Evolutionary conservation across 768 basidiomycete species (phyloP), one percentile per base, ranked within the genome.

Genomic region (Tubosaeta sp.): DNA sequence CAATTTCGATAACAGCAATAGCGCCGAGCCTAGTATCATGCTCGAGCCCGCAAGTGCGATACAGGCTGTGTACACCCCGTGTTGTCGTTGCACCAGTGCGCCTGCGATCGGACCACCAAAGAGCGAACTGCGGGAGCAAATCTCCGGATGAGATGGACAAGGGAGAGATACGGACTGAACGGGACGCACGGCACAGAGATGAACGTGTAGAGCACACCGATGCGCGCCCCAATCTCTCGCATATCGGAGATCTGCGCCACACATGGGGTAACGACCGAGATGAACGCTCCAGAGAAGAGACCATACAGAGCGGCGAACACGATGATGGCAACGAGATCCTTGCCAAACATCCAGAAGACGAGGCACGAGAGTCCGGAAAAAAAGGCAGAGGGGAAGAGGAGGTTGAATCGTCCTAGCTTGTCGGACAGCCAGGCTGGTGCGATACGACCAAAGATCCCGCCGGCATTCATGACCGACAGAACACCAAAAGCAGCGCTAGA

Each of bases 141-240:
- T 3, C 8, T 46, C 35, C 39, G 32, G 16, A 37, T 51, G 33
- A 56, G 48, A 41, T 17, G 35, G 17, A 7, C 14, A 4, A 47
- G 19, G 14, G 4, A 22, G 9, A 10, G n/a, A 31, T 5, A 48
- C 8, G 17, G n/a, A 27, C 46, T 13, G 38, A 54, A n/a, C 16
- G 26, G 35, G 5, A 84, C 86, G 76, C 67, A 88, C 85, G 85
- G 84, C 35, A 87, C 73, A 0, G 86, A 82, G 19, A 86, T 80
- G 13, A 85, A 67, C 17, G 74, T 82, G 60, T 86, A 88, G 38
- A 87, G 61, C 53, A 81, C 69, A 17, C 86, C 86, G 39, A 88
- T 80, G 43, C 83, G 74, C 22, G 75, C 74, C 4, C 86, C 86
- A 44, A 86, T 79, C 60, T 80, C 77, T 8, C 71, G 60, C 19